A percentile compares a stretch with the other conserved stretches of the same genome.
These are phyloP conservation scores for Ustilago loliicola DNA, from an alignment of 1,284 basidiomycete genomes.

Conservation along the genomic window DNA sequence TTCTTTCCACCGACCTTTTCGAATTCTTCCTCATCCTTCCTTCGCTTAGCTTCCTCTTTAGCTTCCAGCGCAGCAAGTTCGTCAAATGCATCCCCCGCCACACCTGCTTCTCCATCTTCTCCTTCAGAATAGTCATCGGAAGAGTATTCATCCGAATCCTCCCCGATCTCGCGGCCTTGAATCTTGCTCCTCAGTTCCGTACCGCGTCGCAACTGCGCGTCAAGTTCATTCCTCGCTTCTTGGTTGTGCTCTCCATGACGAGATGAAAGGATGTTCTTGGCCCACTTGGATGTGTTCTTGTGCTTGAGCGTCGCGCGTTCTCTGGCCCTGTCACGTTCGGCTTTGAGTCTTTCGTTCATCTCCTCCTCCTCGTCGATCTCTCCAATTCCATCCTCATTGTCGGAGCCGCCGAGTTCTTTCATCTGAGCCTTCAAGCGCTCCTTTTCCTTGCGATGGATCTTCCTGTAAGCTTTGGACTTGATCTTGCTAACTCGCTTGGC, in stretches of 20 bases:
- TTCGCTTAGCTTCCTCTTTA: conserved; percentile 39
- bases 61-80: conserved; percentile 54
- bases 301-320: conserved; percentile 69
- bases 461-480: conserved; percentile 92
- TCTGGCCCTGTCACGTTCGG: conserved; percentile 76
- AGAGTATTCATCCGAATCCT: conserved; percentile 39
- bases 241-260: conserved; percentile 48
- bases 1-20: conserved; percentile 53
- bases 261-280: conserved; percentile 49
- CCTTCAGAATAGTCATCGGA: conserved; percentile 24
- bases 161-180: conserved; percentile 53
- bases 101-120: conserved; percentile 11
- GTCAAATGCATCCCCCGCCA: conserved; percentile 51
- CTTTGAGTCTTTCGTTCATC: conserved; percentile 75
- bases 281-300: conserved; percentile 70
- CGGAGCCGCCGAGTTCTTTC: conserved; percentile 57
- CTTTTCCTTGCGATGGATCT: conserved; percentile 83
- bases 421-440: conserved; percentile 74
- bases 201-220: conserved; percentile 60
- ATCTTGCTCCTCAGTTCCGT: conserved; percentile 55
- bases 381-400: conserved; percentile 71
- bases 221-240: conserved; percentile 63
- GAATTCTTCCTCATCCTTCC: conserved; percentile 46
- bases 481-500: conserved; percentile 93
- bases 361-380: conserved; percentile 70